A percentile compares a stretch with the other conserved stretches of the same genome.
Conservation (phyloP, 2,329 filamentous ascomycete species). For the Westerdykella sp. region DNA sequence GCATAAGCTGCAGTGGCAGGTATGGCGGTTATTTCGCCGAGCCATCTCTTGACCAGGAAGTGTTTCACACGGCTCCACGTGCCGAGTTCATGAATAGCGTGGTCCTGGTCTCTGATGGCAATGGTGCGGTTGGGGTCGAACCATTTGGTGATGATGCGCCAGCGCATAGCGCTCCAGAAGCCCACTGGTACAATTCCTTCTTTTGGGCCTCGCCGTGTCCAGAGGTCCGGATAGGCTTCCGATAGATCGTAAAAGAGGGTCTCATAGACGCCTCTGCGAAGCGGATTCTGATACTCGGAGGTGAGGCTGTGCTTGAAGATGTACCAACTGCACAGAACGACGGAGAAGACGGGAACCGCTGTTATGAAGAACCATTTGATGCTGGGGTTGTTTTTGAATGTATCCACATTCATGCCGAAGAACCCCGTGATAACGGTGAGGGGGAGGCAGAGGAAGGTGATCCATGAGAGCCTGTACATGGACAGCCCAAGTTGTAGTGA, state of each 20-base stretch:
- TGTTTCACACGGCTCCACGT: conserved; percentile 36
- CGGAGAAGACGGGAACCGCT: conserved; percentile 41
- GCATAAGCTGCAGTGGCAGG: conserved; percentile 6
- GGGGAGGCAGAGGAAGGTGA: conserved; percentile 69
- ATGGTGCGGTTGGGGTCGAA: conserved; percentile 41
- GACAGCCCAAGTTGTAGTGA: conserved; percentile 44
- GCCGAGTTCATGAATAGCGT: conserved; percentile 37
- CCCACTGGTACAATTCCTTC: conserved; percentile 38
- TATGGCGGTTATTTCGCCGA: conserved; percentile 29
- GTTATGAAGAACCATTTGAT: conserved; percentile 49
- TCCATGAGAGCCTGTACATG: conserved; percentile 56
- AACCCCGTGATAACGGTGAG: conserved; percentile 47
- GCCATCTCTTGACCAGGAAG: conserved; percentile 38
- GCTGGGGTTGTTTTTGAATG: conserved; percentile 38
- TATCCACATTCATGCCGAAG: conserved; percentile 50
- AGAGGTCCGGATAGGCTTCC: conserved; percentile 42
- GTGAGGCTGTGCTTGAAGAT: conserved; percentile 43
- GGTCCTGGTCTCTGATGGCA: conserved; percentile 24
- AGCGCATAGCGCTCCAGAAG: conserved; percentile 39
- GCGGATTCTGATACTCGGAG: conserved; percentile 39
- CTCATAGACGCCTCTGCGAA: conserved; percentile 48
- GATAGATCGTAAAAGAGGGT: conserved; percentile 45
- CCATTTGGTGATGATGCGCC: conserved; percentile 45
- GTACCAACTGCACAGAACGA: conserved; percentile 45
- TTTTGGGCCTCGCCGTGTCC: conserved; percentile 45